Percentiles rank a stretch among this genome's conserved stretches.
These are phyloP conservation scores for Amanita pallidorosea DNA, from an alignment of 768 basidiomycete genomes.

Conservation along the genomic window DNA sequence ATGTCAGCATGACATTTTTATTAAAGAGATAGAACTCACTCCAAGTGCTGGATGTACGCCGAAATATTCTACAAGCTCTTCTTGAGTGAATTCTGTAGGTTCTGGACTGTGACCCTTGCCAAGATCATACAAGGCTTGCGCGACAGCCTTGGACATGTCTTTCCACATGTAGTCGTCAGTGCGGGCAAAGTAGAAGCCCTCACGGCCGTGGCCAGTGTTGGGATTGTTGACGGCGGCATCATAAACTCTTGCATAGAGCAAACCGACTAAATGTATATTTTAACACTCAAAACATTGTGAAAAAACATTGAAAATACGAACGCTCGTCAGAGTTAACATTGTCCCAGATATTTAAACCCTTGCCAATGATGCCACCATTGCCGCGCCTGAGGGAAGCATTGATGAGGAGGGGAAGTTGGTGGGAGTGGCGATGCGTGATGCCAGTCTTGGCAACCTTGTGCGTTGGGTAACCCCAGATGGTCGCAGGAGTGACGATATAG, in stretches of 20 bases:
- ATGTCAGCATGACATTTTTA: not conserved
- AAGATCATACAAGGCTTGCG: slow-evolving; percentile 24
- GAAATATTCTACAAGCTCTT: slow-evolving; percentile 34
- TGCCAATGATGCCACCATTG: slow-evolving; percentile 44
- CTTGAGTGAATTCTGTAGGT: slow-evolving; percentile 35
- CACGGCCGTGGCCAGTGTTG: too few species aligned
- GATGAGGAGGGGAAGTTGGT: slow-evolving; percentile 40
- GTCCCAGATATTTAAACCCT: slow-evolving; percentile 50
- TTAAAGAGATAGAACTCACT: too few species aligned
- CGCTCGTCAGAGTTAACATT: slow-evolving; percentile 44
- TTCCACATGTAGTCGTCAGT: slow-evolving; percentile 36
- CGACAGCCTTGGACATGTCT: slow-evolving; percentile 29
- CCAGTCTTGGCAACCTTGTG: slow-evolving; percentile 38
- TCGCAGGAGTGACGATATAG: slow-evolving; percentile 42
- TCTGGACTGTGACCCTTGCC: slow-evolving; percentile 24
- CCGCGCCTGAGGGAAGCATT: slow-evolving; percentile 32
- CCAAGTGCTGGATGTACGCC: slow-evolving; percentile 10
- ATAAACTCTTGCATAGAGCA: slow-evolving; percentile 35
- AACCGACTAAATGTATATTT: slow-evolving; percentile 19
- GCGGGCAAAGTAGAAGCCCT: slow-evolving; percentile 44
- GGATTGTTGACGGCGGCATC: too few species aligned
- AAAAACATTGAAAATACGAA: slow-evolving; percentile 12
- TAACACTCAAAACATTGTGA: not conserved
- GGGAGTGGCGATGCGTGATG: slow-evolving; percentile 41
- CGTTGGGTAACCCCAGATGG: slow-evolving; percentile 48